phyloP scores from a whole-genome alignment of 2,329 filamentous ascomycete genomes.

The Aspergillus ibericus region DNA sequence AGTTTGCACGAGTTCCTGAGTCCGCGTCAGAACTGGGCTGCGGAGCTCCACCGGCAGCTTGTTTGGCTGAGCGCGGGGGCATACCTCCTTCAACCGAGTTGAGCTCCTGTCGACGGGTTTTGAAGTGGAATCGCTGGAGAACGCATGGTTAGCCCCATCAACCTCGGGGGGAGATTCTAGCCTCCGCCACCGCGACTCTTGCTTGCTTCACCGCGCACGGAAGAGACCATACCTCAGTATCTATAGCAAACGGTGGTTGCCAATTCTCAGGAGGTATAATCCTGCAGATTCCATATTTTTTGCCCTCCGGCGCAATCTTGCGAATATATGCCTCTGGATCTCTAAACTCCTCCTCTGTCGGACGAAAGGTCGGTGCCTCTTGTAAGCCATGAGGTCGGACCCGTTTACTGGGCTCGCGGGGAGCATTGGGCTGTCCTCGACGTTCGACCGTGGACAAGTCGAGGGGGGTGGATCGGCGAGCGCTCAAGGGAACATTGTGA shows the following conservation, averaged over 20 bases:
- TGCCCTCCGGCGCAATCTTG: constrained; percentile 84
- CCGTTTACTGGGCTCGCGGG: constrained; percentile 73
- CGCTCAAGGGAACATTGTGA: constrained; percentile 61
- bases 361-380: constrained; percentile 87
- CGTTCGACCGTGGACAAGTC: constrained; percentile 90
- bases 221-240: constrained; percentile 74
- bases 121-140: constrained; percentile 86
- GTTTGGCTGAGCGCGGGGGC: constrained; percentile 31
- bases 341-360: constrained; percentile 90
- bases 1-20: constrained; percentile 85
- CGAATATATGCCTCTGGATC: constrained; percentile 92
- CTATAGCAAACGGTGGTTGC: constrained; percentile 94
- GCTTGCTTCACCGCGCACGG: background rate
- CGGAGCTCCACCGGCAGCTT: constrained; percentile 31
- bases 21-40: constrained; percentile 41
- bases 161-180: background rate
- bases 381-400: constrained; percentile 79
- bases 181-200: background rate
- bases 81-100: constrained; percentile 98
- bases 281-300: constrained; percentile 88
- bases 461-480: constrained; percentile 66
- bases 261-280: constrained; percentile 90
- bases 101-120: constrained; percentile 91
- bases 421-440: constrained; percentile 75
- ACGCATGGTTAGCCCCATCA: constrained; percentile 28